phyloP scores from a whole-genome alignment of 129 eudicot genomes.

The Helichrysum umbraculigerum region DNA sequence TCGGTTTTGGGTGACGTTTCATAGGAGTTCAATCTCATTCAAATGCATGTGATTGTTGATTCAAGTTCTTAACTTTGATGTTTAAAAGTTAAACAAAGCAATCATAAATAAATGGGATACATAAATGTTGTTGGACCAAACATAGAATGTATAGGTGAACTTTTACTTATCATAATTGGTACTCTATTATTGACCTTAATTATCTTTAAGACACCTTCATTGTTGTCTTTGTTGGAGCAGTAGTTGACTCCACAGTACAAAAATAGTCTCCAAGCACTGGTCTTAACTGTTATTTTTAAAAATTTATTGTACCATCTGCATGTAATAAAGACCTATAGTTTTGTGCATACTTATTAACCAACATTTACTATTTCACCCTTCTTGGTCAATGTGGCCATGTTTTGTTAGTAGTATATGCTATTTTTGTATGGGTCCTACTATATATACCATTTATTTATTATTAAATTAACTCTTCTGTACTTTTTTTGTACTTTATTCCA shows the following conservation, averaged over 20 bases:
- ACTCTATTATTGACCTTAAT: background rate
- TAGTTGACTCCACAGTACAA: background rate
- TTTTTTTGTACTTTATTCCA: too few relatives aligned
- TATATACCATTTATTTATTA: too few relatives aligned
- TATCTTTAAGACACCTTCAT: background rate
- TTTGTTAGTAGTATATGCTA: background rate
- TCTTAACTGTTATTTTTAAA: too few relatives aligned
- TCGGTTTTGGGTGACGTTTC: background rate
- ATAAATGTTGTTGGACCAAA: conserved; percentile 2
- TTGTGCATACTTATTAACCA: conserved; percentile 1
- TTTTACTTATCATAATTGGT: background rate
- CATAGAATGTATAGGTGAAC: background rate
- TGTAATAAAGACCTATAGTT: conserved; percentile 18
- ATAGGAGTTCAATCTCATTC: background rate
- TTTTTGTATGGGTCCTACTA: too few relatives aligned
- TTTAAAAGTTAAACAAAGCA: background rate
- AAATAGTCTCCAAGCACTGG: background rate
- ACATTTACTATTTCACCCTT: background rate
- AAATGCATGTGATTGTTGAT: background rate
- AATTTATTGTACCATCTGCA: background rate
- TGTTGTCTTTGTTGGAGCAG: background rate
- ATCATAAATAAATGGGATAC: background rate
- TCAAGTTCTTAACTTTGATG: background rate
- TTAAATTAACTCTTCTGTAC: too few relatives aligned
- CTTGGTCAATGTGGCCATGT: conserved; percentile 19